Evolutionary conservation across 1,284 basidiomycete species (phyloP), one percentile per base, ranked within the genome.

Genomic region (Fomes fomentarius): DNA sequence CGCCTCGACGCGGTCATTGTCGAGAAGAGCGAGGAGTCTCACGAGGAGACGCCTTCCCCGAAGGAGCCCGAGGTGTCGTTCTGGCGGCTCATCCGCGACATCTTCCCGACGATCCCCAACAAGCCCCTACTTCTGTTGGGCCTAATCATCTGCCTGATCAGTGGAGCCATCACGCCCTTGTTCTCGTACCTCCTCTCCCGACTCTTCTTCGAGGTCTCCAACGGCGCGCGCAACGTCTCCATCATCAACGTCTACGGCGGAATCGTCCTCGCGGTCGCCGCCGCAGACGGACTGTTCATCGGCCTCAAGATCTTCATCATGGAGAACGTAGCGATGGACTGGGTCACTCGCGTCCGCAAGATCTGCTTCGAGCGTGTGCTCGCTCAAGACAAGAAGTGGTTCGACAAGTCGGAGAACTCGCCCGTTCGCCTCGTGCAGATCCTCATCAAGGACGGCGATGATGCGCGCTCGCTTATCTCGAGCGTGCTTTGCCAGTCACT

Each of bases 371-470:
- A 66, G 15, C 81, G 75, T 30, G 75, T 98, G 14, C 74, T 98
- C 26, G 69, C 73, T 1, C 96, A 98, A 71, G 94, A 97, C 71
- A 94, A 93, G 71, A 71, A 79, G n/a, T 99, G 89, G 85, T 98
- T 96, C 70, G 94, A 98, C 73, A 73, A 76, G 48, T 72, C 79
- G 2, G 78, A 79, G 45, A 89, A 96, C 71, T 74, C 78, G 8
- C 77, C 89, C 0, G 74, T 82, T 5, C 75, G 80, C 8, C 69
- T 98, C n/a, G 85, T 92, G 6, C 91, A 94, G 66, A 76, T 82
- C 12, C 74, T 98, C 52, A 81, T 96, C 72, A 96, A 96, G 74
- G 95, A 98, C 67, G 89, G 86, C 2, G 94, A 98, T 61, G 96
- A 98, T 64, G 92, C 95, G 26, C 78, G 91, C 28, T 79, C 83